Conservation (phyloP, 352 stramenopile species). For the Globisporangium iwayamae region DNA sequence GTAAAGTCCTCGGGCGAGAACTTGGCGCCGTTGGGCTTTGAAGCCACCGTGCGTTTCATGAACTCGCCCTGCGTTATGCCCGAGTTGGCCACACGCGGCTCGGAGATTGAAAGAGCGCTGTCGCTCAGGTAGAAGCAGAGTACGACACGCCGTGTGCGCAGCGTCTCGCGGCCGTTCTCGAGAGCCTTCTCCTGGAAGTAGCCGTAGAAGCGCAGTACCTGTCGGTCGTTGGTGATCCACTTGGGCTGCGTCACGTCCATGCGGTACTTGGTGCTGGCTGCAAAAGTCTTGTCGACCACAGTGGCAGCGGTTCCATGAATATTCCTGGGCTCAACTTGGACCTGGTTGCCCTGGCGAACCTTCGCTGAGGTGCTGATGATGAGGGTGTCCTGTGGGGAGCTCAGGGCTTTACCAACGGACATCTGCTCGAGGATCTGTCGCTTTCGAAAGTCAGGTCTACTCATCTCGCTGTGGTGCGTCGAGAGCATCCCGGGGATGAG, state of each 20-base stretch:
- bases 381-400: not conserved
- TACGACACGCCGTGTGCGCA: constrained; percentile 52
- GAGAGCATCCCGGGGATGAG: constrained; percentile 60
- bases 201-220: constrained; percentile 89
- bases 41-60: constrained; percentile 62
- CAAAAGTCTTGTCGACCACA: not conserved
- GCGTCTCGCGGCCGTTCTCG: constrained; percentile 26
- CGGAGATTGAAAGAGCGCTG: constrained; percentile 80
- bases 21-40: constrained; percentile 26
- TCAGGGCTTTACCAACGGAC: constrained; percentile 37
- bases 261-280: constrained; percentile 38
- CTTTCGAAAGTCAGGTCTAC: constrained; percentile 50
- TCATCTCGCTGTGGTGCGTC: constrained; percentile 40
- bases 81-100: constrained; percentile 85
- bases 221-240: constrained; percentile 70
- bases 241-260: constrained; percentile 41
- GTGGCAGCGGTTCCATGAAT: not conserved
- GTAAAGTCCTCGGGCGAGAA: constrained; percentile 75
- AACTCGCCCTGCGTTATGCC: constrained; percentile 88
- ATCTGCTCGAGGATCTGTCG: constrained; percentile 65
- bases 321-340: not conserved
- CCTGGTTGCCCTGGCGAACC: not conserved
- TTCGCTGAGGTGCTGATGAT: constrained; percentile 12
- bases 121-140: constrained; percentile 86
- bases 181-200: constrained; percentile 80